Percentiles rank a stretch among this genome's conserved stretches.
Conservation (phyloP, 371 early-diverging fungal genomes). For the Rhizopus stolonifer region DNA sequence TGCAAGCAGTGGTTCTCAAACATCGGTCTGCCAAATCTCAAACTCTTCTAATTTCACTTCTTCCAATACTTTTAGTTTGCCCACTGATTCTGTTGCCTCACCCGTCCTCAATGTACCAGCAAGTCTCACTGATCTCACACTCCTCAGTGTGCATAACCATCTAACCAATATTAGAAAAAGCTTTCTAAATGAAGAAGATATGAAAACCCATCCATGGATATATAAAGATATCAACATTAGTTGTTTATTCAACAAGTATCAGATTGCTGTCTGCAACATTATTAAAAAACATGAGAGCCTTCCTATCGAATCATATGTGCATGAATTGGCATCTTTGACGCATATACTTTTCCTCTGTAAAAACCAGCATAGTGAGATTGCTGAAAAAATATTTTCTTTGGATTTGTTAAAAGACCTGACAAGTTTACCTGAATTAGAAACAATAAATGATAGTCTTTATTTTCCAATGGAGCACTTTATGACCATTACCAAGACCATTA, state of each 20-base stretch:
- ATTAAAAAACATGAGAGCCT: conserved; percentile 10
- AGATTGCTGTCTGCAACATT: conserved; percentile 8
- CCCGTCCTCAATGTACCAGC: conserved; percentile 3
- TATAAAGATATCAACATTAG: conserved; percentile 13
- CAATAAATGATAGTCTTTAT: conserved; percentile 12
- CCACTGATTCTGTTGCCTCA: conserved; percentile 1
- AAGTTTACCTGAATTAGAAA: too few relatives aligned
- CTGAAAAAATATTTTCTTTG: conserved; percentile 9
- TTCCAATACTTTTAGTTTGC: not conserved
- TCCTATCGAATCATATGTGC: conserved; percentile 9
- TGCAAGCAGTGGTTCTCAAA: conserved; percentile 8
- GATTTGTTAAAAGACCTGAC: too few relatives aligned
- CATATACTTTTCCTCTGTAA: conserved; percentile 4
- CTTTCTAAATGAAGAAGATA: conserved; percentile 14
- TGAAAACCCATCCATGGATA: conserved; percentile 10
- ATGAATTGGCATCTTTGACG: conserved; percentile 6
- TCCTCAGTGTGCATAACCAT: conserved; percentile 7
- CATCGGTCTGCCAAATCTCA: conserved; percentile 3
- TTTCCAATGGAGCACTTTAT: conserved; percentile 6
- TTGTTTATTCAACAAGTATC: conserved; percentile 14
- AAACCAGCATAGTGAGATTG: conserved; percentile 9
- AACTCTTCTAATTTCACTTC: conserved; percentile 4
- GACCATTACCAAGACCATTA: not conserved
- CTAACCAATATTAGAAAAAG: conserved; percentile 9
- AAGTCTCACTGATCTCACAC: conserved; percentile 9